Conservation (phyloP, 768 basidiomycete genomes). For the Suillus subalutaceus region DNA sequence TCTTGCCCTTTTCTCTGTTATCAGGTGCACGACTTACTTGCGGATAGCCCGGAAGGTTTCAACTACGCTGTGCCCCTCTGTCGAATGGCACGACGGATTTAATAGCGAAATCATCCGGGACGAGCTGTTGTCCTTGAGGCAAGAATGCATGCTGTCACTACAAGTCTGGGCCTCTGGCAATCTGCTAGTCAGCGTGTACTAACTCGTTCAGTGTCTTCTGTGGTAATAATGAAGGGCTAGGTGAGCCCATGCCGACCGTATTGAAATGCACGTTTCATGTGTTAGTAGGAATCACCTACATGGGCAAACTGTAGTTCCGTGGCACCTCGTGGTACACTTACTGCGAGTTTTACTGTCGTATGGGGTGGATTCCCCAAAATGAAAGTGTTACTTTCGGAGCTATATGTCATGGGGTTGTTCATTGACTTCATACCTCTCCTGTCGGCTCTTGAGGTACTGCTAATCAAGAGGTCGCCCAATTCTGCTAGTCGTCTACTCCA, state of each 20-base stretch:
- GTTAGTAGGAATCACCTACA: slow-evolving; percentile 3
- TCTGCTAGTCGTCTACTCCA: not conserved
- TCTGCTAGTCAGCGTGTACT: not conserved
- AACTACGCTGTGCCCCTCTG: not conserved
- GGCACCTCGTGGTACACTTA: not conserved
- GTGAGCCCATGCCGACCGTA: not conserved
- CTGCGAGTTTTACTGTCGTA: not conserved
- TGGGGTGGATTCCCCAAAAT: not conserved
- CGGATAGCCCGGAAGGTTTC: no score
- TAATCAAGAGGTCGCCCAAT: not conserved
- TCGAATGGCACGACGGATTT: not conserved
- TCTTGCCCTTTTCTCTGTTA: slow-evolving; percentile 2
- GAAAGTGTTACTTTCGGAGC: not conserved
- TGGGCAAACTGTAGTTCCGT: slow-evolving; percentile 3
- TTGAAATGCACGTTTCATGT: not conserved
- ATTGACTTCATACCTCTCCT: not conserved
- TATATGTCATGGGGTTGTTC: not conserved
- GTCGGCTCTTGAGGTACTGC: not conserved
- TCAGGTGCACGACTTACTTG: not conserved
- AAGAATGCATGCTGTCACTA: not conserved
- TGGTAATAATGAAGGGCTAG: not conserved
- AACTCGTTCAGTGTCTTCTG: not conserved
- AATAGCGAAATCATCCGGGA: not conserved
- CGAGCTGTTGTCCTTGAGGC: not conserved
- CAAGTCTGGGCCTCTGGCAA: not conserved